Evolutionary conservation across 2,329 filamentous ascomycete species (phyloP), one percentile per base, ranked within the genome.

Genomic region (Exophiala sideris): DNA sequence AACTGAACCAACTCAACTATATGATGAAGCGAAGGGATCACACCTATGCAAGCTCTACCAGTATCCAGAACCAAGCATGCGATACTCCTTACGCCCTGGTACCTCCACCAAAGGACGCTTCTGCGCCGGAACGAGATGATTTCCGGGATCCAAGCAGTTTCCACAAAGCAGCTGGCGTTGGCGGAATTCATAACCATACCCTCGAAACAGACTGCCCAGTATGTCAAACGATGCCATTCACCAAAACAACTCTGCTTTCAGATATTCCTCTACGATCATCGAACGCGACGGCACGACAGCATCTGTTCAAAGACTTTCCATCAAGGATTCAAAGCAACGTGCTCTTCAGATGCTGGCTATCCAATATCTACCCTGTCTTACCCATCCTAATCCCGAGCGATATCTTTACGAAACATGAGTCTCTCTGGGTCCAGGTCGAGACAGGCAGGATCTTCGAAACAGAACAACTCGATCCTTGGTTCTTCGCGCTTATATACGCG

Each of bases 301-400:
- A 74, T 29, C 71, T 74, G 68, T 66, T 75, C 1, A 66, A 71
- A 14, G 64, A 70, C 46, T 63, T 76, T 9, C 74, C 74, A 6
- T 71, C 72, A 1, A 72, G 70, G 60, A 65, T 69, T 21, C 73
- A 77, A 58, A 76, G 74, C 45, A 72, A 76, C 60, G 69, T 76
- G 16, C 60, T 77, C 12, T 76, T 75, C 54, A 72, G 72, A 59
- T 72, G 71, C 1, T 77, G 75, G 59, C 73, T 76, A 67, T 74
- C 73, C 21, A 73, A 73, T 1, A 63, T 76, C 11, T 73, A 76
- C 54, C 72, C 73, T 6, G 71, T 76, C 51, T 72, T 72, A 45
- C 74, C 74, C 0, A 66, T 76, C 20, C 53, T 76, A 6, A 71
- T 75, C 47, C 73, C 74, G n/a, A 71, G 72, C 5, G 72, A 70